phyloP scores from a whole-genome alignment of 768 basidiomycete species.

The Crepidotus variabilis region DNA sequence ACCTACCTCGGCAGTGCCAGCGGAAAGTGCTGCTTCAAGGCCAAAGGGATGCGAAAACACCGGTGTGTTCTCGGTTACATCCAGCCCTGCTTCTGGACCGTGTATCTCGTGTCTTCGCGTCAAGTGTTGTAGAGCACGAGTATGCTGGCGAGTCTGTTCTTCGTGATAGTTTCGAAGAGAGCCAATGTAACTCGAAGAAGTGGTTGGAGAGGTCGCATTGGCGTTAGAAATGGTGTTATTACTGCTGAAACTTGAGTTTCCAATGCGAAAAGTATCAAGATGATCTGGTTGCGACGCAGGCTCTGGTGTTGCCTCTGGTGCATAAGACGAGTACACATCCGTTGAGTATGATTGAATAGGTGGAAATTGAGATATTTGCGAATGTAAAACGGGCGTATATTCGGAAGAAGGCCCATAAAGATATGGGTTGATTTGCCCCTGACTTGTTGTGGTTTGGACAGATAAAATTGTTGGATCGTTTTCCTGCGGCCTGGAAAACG shows the following conservation, averaged over 20 bases:
- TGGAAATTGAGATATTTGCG: not conserved
- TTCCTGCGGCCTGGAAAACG: not conserved
- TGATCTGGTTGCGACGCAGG: not conserved
- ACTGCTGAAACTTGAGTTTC: not conserved
- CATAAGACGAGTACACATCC: not conserved
- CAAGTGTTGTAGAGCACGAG: conserved; percentile 4
- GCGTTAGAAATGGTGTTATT: not conserved
- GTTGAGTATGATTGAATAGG: not conserved
- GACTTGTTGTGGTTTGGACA: not conserved
- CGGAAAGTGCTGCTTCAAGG: not conserved
- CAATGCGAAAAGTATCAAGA: not conserved
- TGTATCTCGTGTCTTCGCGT: not conserved
- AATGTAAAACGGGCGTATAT: not conserved
- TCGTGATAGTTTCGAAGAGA: conserved; percentile 7
- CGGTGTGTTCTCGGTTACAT: not conserved
- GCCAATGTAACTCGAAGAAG: not conserved
- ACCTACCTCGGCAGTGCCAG: not conserved
- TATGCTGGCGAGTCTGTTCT: conserved; percentile 6
- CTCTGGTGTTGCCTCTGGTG: not conserved
- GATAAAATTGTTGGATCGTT: not conserved
- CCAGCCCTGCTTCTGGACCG: not conserved
- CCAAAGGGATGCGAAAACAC: not conserved
- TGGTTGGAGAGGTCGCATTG: not conserved
- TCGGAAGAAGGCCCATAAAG: not conserved
- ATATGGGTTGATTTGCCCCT: not conserved